Base-by-base conservation (phyloP, 768 basidiomycete species). In the Psilocybe cyanescens region DNA sequence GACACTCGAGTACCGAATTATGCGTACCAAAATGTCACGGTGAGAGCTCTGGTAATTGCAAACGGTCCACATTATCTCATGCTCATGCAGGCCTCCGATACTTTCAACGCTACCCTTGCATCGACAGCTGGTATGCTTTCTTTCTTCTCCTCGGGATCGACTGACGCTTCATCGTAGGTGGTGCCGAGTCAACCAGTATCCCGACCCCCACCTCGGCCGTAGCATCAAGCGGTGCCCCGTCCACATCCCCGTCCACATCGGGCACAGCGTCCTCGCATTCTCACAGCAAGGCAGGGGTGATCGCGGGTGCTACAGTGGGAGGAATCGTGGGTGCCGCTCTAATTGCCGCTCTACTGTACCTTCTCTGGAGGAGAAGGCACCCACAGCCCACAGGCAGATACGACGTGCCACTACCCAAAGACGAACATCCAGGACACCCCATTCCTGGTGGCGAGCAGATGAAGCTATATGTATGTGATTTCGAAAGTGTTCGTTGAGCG, bases 1-100 rank as follows among this genome's bases (percentile, higher is more conserved):
- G 39, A 54, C 8, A 54, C 52, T 3, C 30, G 31, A 17, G 51
- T 60, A 3, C 59, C 59, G 1, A 44, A 60, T n/a, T 60, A 55
- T 19, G 59, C 59, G 0, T 60, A 55, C n/a, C 59, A 53, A 7
- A 30, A 60, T 17, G 53, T 60, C 11, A 30, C 17, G 41, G 59
- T 60, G 19, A 53, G 58, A 16, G 3, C 8, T 46, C 8, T 31
- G 1, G 4, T 2, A 12, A 14, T 14, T 4, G 14, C 12, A 9
- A 16, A 39, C 37, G 33, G 3, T 9, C 7, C 30, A 35, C 14
- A 19, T 14, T 19, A 11, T 5, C 17, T 37, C 9, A 46, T 17
- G 17, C 4, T 17, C 8, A n/a, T 19, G 3, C 17, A 60, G 59
- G 1, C 30, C 28, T 3, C 30, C 14, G 41, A 60, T 41, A 35